Base-by-base conservation (phyloP, 2,329 filamentous ascomycete species). In the Stachybotrys echinatus region DNA sequence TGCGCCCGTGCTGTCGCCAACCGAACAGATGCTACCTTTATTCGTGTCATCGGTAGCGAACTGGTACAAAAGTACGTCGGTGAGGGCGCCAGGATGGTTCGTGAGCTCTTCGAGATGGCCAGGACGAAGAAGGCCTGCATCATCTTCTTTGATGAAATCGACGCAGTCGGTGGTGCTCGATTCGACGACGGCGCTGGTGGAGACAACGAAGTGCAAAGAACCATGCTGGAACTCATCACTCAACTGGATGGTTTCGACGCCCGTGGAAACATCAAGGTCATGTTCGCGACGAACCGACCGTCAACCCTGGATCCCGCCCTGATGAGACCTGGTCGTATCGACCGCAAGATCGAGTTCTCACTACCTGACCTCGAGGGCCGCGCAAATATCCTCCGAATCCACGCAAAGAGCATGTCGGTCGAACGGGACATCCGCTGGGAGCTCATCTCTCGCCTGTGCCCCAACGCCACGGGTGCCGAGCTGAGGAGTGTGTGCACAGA, bases 51-150 rank as follows among this genome's bases (percentile, higher is more conserved):
- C 68, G 94, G 94, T 57, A 96, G 90, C 61, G 94, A 99, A 70
- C 75, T 99, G 63, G 94, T 99, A 8, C 94, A 99, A 73, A 99
- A 99, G 74, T 99, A 99, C 66, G 94, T 99, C 18, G 94, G 94
- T 67, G 94, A 99, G 70, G 94, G 94, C 67, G 94, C 95, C 5
- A 84, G 95, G 62, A 99, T 99, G 94, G 94, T 99, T 19, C 86
- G 94, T 62, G 94, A 99, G 74, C 82, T 99, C 3, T 99, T 99
- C 69, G 94, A 99, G 75, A 99, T 99, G 94, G 94, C 94, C 10
- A 85, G 94, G 61, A 97, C 94, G 50, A 99, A 99, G 82, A 99
- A 99, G 75, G 94, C 94, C 1, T 99, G 94, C 72, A 99, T 99
- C 67, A 99, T 99, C 74, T 99, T 99, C 84, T 73, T 73, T 45